Evolutionary conservation across 2,329 filamentous ascomycete species (phyloP).

Genomic region (Xylariaceae sp.): DNA sequence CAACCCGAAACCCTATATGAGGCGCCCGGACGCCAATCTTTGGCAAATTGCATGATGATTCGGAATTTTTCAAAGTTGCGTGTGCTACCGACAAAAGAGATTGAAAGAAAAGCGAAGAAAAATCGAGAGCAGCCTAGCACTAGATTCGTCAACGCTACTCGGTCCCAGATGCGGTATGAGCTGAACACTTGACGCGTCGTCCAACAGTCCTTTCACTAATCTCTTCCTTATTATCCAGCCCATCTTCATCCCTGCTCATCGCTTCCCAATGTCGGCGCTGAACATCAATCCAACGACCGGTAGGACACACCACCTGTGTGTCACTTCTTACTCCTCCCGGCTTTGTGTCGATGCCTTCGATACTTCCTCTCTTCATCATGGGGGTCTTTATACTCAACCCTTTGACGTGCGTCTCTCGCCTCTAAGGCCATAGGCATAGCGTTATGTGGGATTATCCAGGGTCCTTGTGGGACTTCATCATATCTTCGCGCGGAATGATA

Average conservation of each 20-base stretch:
- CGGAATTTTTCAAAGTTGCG: not conserved
- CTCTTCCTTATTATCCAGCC: not conserved
- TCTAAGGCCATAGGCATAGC: not conserved
- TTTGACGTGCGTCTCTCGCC: not conserved
- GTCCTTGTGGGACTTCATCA: slow-evolving; percentile 16
- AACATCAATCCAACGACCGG: not conserved
- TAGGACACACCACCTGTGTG: not conserved
- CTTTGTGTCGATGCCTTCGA: slow-evolving; percentile 1
- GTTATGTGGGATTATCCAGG: not conserved
- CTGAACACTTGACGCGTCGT: slow-evolving; percentile 8
- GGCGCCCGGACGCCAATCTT: not conserved
- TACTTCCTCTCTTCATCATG: not conserved
- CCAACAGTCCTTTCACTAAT: not conserved
- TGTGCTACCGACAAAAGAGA: slow-evolving; percentile 4
- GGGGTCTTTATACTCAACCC: not conserved
- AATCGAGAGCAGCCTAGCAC: not conserved
- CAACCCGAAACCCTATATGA: slow-evolving; percentile 22
- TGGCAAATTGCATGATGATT: not conserved
- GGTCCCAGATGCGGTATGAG: slow-evolving; percentile 6
- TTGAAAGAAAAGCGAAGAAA: slow-evolving; percentile 6
- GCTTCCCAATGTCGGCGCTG: not conserved
- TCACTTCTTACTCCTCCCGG: slow-evolving; percentile 2
- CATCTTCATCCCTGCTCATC: not conserved
- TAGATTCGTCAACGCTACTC: slow-evolving; percentile 15
- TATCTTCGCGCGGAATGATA: slow-evolving; percentile 14